Conservation (phyloP, 108 stramenopile genomes). For the Skeletonema costatum region DNA sequence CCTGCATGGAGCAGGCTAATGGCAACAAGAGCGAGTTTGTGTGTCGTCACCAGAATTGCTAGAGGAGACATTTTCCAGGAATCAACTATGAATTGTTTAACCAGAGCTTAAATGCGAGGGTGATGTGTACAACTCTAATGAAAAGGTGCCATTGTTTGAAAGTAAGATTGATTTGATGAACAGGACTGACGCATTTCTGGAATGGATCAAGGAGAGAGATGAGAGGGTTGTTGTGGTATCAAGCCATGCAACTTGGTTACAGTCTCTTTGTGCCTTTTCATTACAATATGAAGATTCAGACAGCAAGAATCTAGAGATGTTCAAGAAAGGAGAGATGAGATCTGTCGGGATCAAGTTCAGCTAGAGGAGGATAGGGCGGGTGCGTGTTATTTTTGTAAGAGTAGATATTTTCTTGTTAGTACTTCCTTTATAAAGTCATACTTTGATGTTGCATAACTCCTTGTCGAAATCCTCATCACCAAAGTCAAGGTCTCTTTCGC, state of each 20-base stretch:
- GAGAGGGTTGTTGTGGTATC: conserved; percentile 55
- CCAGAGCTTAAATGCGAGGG: conserved; percentile 1
- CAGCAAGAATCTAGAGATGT: conserved; percentile 70
- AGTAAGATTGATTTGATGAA: conserved; percentile 46
- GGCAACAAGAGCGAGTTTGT: conserved; percentile 47
- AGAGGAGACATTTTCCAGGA: conserved; percentile 36
- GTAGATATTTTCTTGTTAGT: background rate
- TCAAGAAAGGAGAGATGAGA: conserved; percentile 81
- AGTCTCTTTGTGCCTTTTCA: conserved; percentile 49
- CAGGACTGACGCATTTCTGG: conserved; percentile 42
- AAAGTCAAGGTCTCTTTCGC: background rate
- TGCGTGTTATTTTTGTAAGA: background rate
- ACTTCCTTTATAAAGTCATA: background rate
- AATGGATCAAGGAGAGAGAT: conserved; percentile 44
- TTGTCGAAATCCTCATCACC: conserved; percentile 13
- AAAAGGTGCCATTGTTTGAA: conserved; percentile 38
- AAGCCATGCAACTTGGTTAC: conserved; percentile 52
- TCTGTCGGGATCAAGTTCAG: conserved; percentile 59
- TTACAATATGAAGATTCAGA: conserved; percentile 52
- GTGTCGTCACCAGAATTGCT: conserved; percentile 22
- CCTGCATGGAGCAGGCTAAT: conserved; percentile 45
- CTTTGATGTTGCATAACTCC: background rate
- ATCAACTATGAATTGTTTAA: conserved; percentile 36
- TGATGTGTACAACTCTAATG: conserved; percentile 24
- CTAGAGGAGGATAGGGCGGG: conserved; percentile 2